Percentiles rank a stretch among this genome's conserved stretches.
Conservation (phyloP, 1,139 yeast species). For the Yamadazyma membranifaciens region DNA sequence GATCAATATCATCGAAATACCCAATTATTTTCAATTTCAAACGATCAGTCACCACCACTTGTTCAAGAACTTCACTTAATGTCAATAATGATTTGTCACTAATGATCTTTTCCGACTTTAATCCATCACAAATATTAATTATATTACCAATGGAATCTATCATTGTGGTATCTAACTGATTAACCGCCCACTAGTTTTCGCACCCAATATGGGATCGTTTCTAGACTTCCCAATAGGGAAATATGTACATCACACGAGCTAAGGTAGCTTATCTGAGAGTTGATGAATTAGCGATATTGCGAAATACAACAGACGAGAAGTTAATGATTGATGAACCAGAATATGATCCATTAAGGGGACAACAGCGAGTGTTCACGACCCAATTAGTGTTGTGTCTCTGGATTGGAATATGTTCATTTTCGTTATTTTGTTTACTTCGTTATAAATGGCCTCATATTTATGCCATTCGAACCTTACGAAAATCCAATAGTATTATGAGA, state of each 20-base stretch:
- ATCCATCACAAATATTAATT: background rate
- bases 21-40: background rate
- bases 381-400: conserved; percentile 40
- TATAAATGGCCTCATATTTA: conserved; percentile 52
- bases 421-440: conserved; percentile 41
- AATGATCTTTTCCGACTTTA: conserved; percentile 1
- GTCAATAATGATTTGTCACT: conserved; percentile 4
- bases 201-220: background rate
- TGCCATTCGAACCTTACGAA: conserved; percentile 46
- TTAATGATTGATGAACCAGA: conserved; percentile 15
- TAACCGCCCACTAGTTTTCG: conserved; percentile 3
- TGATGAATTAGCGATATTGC: background rate
- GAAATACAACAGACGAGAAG: conserved; percentile 2
- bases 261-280: background rate
- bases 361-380: conserved; percentile 45
- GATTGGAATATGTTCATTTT: conserved; percentile 35
- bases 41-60: background rate
- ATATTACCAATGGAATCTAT: background rate
- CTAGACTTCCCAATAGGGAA: background rate
- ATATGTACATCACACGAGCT: background rate
- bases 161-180: background rate
- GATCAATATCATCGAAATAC: conserved; percentile 5
- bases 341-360: conserved; percentile 35
- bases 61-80: background rate
- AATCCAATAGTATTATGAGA: conserved; percentile 25